Conservation (phyloP, 2,329 filamentous ascomycete species). For the Paraphoma chrysanthemicola region DNA sequence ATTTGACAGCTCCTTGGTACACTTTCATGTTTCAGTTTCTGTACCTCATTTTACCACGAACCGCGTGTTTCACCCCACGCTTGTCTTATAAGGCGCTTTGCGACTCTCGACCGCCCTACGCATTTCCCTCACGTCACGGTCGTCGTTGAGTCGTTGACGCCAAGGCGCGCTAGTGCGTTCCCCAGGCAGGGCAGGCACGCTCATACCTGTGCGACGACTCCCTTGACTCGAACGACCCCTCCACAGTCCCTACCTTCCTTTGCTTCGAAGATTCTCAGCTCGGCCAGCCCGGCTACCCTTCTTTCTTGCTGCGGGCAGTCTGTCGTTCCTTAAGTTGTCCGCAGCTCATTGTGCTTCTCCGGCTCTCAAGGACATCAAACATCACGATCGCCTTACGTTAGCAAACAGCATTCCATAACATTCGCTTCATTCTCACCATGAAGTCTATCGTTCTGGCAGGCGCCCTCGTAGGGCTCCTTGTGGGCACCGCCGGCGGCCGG, state of each 20-base stretch:
- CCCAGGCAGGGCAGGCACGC: slow-evolving; percentile 15
- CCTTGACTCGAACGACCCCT: slow-evolving; percentile 10
- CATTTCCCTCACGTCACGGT: slow-evolving; percentile 7
- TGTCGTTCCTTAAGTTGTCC: slow-evolving; percentile 27
- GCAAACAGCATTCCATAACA: slow-evolving; percentile 37
- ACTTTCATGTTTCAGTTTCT: slow-evolving; percentile 27
- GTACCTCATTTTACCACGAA: slow-evolving; percentile 19
- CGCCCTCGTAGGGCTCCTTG: slow-evolving; percentile 44
- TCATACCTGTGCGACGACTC: slow-evolving; percentile 2
- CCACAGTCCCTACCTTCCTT: slow-evolving; percentile 28
- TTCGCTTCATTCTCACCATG: slow-evolving; percentile 51
- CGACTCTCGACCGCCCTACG: slow-evolving; percentile 4
- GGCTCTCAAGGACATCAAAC: slow-evolving; percentile 8
- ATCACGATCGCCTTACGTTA: slow-evolving; percentile 26
- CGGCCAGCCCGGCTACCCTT: slow-evolving; percentile 26
- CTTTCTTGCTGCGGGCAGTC: slow-evolving; percentile 31
- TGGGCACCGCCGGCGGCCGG: slow-evolving; percentile 54
- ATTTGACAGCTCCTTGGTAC: slow-evolving; percentile 10
- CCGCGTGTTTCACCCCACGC: slow-evolving; percentile 25
- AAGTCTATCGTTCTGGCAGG: slow-evolving; percentile 50
- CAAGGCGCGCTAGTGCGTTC: slow-evolving; percentile 13
- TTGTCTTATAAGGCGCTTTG: slow-evolving; percentile 16
- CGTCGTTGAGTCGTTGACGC: slow-evolving; percentile 13
- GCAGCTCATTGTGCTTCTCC: not conserved
- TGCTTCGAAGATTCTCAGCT: slow-evolving; percentile 18